phyloP scores from a whole-genome alignment of 192 early-diverging fungal species.

The Podila clonocystis region DNA sequence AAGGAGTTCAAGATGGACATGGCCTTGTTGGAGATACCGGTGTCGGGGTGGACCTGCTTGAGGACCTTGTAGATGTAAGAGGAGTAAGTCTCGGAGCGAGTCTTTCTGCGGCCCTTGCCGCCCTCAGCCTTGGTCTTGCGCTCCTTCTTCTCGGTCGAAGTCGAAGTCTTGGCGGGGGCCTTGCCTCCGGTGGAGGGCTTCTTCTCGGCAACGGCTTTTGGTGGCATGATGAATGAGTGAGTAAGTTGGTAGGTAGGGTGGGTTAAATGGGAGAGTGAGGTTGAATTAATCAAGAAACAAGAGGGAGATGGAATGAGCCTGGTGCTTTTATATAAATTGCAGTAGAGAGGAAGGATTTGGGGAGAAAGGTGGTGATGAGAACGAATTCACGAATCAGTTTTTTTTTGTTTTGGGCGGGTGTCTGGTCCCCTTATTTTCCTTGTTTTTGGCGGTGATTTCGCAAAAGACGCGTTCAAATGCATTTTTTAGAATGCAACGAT shows the following conservation, averaged over 20 bases:
- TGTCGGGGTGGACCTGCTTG: conserved; percentile 97
- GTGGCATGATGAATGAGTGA: conserved; percentile 50
- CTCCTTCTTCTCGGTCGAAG: conserved; percentile 37
- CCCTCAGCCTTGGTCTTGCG: conserved; percentile 60
- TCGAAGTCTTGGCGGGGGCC: conserved; percentile 59
- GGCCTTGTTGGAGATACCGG: conserved; percentile 97
- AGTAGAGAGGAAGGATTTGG: neutral
- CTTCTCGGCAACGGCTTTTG: conserved; percentile 70
- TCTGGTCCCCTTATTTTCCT: too few relatives aligned
- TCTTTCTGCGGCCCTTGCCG: conserved; percentile 67
- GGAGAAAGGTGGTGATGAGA: neutral
- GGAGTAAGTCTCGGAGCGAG: conserved; percentile 90
- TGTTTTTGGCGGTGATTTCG: too few relatives aligned
- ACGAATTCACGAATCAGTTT: neutral
- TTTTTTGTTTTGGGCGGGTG: too few relatives aligned
- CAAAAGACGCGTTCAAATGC: too few relatives aligned
- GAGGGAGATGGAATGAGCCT: neutral
- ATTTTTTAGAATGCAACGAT: too few relatives aligned
- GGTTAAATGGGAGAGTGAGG: neutral
- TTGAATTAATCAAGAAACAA: neutral
- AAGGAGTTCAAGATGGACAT: conserved; percentile 98
- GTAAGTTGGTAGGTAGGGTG: neutral
- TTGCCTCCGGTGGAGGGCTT: conserved; percentile 65
- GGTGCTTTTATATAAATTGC: neutral
- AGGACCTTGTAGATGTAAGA: conserved; percentile 98